Conservation (phyloP, 1,284 basidiomycete genomes). For the Earliella scabrosa region DNA sequence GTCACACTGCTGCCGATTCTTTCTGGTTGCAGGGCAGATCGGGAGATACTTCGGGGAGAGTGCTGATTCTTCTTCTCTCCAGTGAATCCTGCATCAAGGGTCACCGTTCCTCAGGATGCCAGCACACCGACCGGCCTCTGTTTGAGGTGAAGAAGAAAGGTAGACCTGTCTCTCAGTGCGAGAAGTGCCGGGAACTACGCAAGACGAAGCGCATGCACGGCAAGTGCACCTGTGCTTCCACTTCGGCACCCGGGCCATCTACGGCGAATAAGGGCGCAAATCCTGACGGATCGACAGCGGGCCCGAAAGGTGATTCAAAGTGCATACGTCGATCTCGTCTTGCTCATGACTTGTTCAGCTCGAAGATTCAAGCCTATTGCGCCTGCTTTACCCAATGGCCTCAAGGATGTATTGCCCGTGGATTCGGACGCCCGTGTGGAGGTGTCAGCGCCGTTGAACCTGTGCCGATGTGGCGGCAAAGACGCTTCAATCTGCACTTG, state of each 20-base stretch:
- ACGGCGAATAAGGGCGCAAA: constrained; percentile 2
- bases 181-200: constrained; percentile 74
- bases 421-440: constrained; percentile 32
- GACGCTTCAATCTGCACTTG: constrained; percentile 62
- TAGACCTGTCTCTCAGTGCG: constrained; percentile 80
- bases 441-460: constrained; percentile 43
- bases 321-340: too few species aligned
- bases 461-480: constrained; percentile 57
- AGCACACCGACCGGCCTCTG: constrained; percentile 76
- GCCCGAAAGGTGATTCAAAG: constrained; percentile 18
- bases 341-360: too few species aligned
- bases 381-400: constrained; percentile 35
- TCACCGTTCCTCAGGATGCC: constrained; percentile 78
- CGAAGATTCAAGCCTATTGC: constrained; percentile 33
- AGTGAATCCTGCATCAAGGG: constrained; percentile 87
- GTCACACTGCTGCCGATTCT: too few species aligned
- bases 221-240: constrained; percentile 58
- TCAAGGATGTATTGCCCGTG: constrained; percentile 24
- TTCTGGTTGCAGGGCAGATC: too few species aligned
- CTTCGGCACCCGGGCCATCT: constrained; percentile 11
- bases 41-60: too few species aligned
- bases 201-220: constrained; percentile 78
- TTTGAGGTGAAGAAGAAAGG: constrained; percentile 86
- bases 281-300: neutral
- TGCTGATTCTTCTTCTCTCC: neutral